Conservation (phyloP, 2,329 filamentous ascomycete genomes). For the Fusarium multiceps region DNA sequence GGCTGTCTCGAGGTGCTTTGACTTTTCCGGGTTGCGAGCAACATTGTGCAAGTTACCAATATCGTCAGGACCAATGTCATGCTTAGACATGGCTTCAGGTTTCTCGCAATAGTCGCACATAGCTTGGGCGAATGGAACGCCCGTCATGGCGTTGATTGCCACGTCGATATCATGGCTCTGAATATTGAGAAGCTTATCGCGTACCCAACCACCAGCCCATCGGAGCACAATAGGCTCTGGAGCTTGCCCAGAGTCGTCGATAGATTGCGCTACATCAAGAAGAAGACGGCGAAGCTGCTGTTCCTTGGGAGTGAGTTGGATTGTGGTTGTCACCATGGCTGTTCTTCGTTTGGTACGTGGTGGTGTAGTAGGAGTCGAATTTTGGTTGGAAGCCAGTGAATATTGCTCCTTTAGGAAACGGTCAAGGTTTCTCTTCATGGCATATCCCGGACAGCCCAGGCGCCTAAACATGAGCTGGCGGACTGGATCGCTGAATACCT, state of each 20-base stretch:
- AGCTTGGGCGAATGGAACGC: slow-evolving; percentile 76
- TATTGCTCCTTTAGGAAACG: slow-evolving; percentile 42
- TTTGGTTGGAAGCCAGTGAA: slow-evolving; percentile 3
- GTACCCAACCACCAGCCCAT: slow-evolving; percentile 89
- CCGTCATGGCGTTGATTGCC: slow-evolving; percentile 87
- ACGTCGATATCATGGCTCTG: slow-evolving; percentile 85
- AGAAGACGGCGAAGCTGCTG: slow-evolving; percentile 78
- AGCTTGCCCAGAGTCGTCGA: slow-evolving; percentile 60
- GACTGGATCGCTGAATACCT: neutral
- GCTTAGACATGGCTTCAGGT: slow-evolving; percentile 69
- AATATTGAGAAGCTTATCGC: slow-evolving; percentile 81
- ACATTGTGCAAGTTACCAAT: slow-evolving; percentile 87
- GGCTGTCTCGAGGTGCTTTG: slow-evolving; percentile 93
- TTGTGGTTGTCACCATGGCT: slow-evolving; percentile 41
- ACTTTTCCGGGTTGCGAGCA: slow-evolving; percentile 92
- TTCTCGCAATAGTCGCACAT: slow-evolving; percentile 75
- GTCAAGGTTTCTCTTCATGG: slow-evolving; percentile 53
- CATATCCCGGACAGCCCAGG: slow-evolving; percentile 38
- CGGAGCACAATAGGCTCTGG: slow-evolving; percentile 72
- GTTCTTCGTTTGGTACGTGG: slow-evolving; percentile 2
- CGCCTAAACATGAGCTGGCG: slow-evolving; percentile 38
- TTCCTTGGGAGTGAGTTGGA: slow-evolving; percentile 76
- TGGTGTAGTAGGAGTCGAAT: neutral
- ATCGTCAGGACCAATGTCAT: slow-evolving; percentile 67
- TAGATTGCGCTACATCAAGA: slow-evolving; percentile 79